Conservation (phyloP, 2,329 filamentous ascomycete species). For the Diaporthe vaccinii region DNA sequence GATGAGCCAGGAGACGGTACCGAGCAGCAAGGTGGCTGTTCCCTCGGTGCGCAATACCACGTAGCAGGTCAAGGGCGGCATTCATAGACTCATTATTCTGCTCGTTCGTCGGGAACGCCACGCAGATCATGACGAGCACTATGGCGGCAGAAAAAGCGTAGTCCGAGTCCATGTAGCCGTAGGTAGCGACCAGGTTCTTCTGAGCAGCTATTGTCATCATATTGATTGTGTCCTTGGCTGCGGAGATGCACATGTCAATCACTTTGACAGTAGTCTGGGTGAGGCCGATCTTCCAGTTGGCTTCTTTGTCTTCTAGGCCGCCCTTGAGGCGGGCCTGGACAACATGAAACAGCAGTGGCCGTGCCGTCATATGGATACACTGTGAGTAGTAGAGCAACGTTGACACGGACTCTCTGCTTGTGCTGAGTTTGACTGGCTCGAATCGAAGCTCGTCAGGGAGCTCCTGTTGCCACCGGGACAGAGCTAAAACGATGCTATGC, state of each 20-base stretch:
- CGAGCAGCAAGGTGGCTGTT: conserved; percentile 62
- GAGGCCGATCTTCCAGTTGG: conserved; percentile 62
- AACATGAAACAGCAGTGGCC: conserved; percentile 67
- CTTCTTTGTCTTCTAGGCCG: conserved; percentile 50
- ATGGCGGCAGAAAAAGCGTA: conserved; percentile 68
- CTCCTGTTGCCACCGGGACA: conserved; percentile 63
- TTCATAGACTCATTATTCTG: conserved; percentile 60
- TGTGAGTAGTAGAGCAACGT: conserved; percentile 69
- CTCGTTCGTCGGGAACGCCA: conserved; percentile 62
- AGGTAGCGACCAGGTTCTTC: conserved; percentile 66
- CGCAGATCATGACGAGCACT: conserved; percentile 67
- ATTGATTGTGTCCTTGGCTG: conserved; percentile 61
- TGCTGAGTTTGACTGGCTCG: conserved; percentile 59
- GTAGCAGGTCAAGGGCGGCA: conserved; percentile 59
- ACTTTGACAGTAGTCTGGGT: conserved; percentile 62
- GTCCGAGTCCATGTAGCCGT: conserved; percentile 70
- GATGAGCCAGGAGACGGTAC: conserved; percentile 50
- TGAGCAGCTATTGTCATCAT: conserved; percentile 64
- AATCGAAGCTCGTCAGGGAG: conserved; percentile 63
- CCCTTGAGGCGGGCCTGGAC: conserved; percentile 61
- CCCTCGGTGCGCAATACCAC: conserved; percentile 64
- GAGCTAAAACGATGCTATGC: conserved; percentile 62
- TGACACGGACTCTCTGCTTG: conserved; percentile 64
- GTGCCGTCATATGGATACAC: conserved; percentile 69
- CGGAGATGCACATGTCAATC: conserved; percentile 66